phyloP scores from a whole-genome alignment of 768 basidiomycete species.

The Lactifluus piperatus region DNA sequence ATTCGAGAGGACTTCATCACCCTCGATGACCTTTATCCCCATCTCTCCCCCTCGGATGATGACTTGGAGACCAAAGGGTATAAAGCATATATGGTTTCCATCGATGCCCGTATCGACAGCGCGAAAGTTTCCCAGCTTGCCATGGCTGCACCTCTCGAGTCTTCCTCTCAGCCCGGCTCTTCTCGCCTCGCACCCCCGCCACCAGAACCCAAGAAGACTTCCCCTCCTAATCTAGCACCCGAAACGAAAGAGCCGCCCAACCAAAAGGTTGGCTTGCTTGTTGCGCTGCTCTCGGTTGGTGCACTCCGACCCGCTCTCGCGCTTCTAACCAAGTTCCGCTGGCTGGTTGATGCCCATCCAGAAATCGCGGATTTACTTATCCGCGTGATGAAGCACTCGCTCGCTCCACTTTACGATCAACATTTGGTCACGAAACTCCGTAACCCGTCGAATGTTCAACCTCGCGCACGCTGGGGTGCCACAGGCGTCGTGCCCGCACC shows the following conservation, averaged over 20 bases:
- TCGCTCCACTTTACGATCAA: slow-evolving; percentile 56
- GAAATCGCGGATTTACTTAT: slow-evolving; percentile 85
- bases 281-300: slow-evolving; percentile 79
- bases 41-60: slow-evolving; percentile 68
- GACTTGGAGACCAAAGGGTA: slow-evolving; percentile 57
- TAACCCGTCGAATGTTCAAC: slow-evolving; percentile 51
- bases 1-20: slow-evolving; percentile 86
- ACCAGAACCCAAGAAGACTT: slow-evolving; percentile 29
- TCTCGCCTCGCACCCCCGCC: slow-evolving; percentile 34
- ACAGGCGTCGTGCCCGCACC: slow-evolving; percentile 45
- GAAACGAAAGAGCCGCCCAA: slow-evolving; percentile 42
- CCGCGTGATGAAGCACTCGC: slow-evolving; percentile 59
- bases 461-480: slow-evolving; percentile 55
- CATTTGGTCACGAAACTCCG: slow-evolving; percentile 46
- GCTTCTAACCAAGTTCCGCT: slow-evolving; percentile 75
- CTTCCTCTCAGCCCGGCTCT: slow-evolving; percentile 32
- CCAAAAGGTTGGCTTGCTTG: slow-evolving; percentile 73
- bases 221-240: slow-evolving; percentile 22
- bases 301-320: slow-evolving; percentile 70
- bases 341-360: slow-evolving; percentile 72
- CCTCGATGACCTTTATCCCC: slow-evolving; percentile 85
- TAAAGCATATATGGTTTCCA: slow-evolving; percentile 54
- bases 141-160: slow-evolving; percentile 76
- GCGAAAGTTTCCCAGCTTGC: slow-evolving; percentile 73
- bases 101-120: slow-evolving; percentile 54